phyloP scores from a whole-genome alignment of 768 basidiomycete genomes.

The Trichaptum fuscoviolaceum region DNA sequence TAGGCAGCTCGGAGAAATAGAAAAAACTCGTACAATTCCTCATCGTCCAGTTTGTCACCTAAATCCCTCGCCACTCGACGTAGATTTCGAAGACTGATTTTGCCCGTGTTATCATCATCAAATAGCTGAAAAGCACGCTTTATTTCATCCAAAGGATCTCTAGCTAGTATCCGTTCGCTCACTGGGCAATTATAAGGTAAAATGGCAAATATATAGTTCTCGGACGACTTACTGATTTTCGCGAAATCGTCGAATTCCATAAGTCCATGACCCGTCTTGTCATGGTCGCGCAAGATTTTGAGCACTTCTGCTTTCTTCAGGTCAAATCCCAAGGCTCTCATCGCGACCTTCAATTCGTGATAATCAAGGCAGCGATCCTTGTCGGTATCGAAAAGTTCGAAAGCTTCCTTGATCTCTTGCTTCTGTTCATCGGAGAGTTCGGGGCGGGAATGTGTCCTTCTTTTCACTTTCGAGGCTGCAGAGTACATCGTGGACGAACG shows the following conservation, averaged over 20 bases:
- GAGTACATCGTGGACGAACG: constrained; percentile 41
- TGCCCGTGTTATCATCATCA: constrained; percentile 93
- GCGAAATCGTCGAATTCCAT: constrained; percentile 95
- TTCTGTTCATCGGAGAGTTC: constrained; percentile 86
- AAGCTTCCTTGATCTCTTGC: constrained; percentile 97
- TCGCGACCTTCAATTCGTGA: constrained; percentile 98
- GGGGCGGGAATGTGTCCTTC: constrained; percentile 69
- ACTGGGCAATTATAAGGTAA: constrained; percentile 41
- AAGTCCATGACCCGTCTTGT: constrained; percentile 72
- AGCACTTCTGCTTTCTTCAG: constrained; percentile 98
- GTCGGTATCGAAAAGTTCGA: constrained; percentile 98
- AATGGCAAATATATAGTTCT: not conserved
- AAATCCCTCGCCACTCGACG: constrained; percentile 94
- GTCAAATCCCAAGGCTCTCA: constrained; percentile 97
- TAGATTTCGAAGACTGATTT: constrained; percentile 87
- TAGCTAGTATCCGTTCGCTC: constrained; percentile 87
- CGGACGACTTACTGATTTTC: constrained; percentile 63
- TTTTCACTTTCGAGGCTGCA: constrained; percentile 66
- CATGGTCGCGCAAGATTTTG: constrained; percentile 88
- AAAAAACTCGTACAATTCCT: constrained; percentile 75
- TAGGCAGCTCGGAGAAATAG: constrained; percentile 24
- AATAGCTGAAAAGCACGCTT: constrained; percentile 94
- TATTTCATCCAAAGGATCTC: constrained; percentile 97
- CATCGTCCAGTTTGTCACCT: constrained; percentile 91
- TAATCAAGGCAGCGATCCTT: constrained; percentile 96